Percentiles rank a stretch among this genome's conserved stretches.
Conservation (phyloP, 371 early-diverging fungal species). For the Funneliformis caledonium region DNA sequence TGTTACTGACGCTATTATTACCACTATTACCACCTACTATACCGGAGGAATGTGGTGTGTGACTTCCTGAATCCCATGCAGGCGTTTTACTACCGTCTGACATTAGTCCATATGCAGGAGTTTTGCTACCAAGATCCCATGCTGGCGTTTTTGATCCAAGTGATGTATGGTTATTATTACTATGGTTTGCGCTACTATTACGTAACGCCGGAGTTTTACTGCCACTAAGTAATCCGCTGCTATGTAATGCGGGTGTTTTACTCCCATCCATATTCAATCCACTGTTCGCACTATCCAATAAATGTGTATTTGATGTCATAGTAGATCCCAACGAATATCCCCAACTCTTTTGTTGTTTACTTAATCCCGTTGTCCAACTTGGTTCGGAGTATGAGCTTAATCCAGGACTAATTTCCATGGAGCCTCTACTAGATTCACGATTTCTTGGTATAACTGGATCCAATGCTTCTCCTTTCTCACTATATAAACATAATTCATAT, state of each 20-base stretch:
- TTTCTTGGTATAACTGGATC: conserved; percentile 39
- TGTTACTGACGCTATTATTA: not conserved
- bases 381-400: not conserved
- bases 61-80: conserved; percentile 69
- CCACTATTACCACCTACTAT: conserved; percentile 41
- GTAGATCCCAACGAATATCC: conserved; percentile 58
- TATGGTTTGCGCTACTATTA: not conserved
- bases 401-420: conserved; percentile 40
- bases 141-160: conserved; percentile 78
- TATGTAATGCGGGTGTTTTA: conserved; percentile 75
- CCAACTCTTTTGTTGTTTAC: conserved; percentile 45
- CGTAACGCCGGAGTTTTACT: conserved; percentile 64
- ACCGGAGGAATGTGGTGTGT: conserved; percentile 45
- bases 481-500: not conserved
- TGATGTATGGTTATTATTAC: conserved; percentile 46
- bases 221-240: conserved; percentile 60
- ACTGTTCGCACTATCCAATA: conserved; percentile 56
- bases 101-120: conserved; percentile 54
- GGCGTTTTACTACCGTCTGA: conserved; percentile 64
- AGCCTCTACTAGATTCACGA: not conserved
- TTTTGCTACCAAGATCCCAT: conserved; percentile 66
- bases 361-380: conserved; percentile 43
- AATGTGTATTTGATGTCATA: conserved; percentile 70
- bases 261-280: conserved; percentile 58
- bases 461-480: conserved; percentile 9